Evolutionary conservation across 2,329 filamentous ascomycete genomes (phyloP), one percentile per base, ranked within the genome.

Genomic region (Trichoderma semiorbis): DNA sequence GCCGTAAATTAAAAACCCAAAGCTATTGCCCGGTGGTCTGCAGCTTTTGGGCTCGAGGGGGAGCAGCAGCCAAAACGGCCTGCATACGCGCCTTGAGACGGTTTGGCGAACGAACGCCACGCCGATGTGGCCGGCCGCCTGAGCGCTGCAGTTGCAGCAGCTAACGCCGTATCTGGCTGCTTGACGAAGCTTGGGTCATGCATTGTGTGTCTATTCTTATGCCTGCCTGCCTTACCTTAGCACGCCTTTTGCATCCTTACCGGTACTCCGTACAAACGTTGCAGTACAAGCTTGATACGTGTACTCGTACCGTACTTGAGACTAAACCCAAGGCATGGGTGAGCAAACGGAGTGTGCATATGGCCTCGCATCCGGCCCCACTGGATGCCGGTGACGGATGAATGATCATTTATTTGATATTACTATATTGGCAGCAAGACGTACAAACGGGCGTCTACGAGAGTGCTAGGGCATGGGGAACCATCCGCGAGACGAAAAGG

Each of bases 401-500:
- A 69, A 62, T 69, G 57, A 43, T 69, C 57, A 69, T 60, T 53
- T 68, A 68, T 60, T 43, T 60, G 32, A 60, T 58, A 21, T 47
- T 62, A 69, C 47, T 53, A 53, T 53, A 69, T 69, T 62, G 57
- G 57, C 57, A 60, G n/a, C 34, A 24, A 39, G 21, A 26, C 24
- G 39, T 21, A 62, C 39, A 61, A 36, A 69, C 66, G 66, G 66
- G 66, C 66, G 66, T 36, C 66, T 36, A 26, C 36, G 47, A 53
- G 47, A 53, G 47, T 53, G 47, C 47, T 53, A 53, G 32, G 50
- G 57, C 34, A 67, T 58, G 50, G 64, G 50, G 21, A 39, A 58
- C 18, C 18, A 34, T 28, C 53, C 53, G 64, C 50, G 36, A 53
- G 28, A 12, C 47, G 30, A 30, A 66, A 43, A 68, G 10, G 24